Evolutionary conservation across 441 rosid genomes (phyloP), one percentile per base, ranked within the genome.

Genomic region (Euphorbia celastroides): DNA sequence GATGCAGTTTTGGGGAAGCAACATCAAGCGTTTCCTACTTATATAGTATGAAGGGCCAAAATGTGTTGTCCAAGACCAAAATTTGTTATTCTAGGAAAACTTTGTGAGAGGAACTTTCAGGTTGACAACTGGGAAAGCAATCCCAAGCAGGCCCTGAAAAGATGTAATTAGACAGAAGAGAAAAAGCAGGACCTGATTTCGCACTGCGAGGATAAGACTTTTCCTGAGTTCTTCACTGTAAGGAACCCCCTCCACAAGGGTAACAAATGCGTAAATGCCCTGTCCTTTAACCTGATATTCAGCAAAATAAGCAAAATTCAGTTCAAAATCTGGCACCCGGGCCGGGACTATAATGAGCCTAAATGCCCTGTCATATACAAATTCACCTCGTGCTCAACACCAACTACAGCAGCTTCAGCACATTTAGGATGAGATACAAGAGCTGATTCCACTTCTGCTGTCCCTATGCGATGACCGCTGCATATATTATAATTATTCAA

Each of bases 361-460:
- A n/a, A n/a, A n/a, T n/a, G n/a, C n/a, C n/a, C 41, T 14, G 12
- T 52, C 16, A 36, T 23, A 52, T 67, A 54, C 44, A 72, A 60
- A 20, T 2, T 16, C 87, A 93, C 97, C 99, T 91, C 97, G 23
- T 94, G 99, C 77, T 94, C 97, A 64, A 91, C 64, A 63, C 92
- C 91, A 71, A 94, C 97, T 57, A 94, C 99, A 67, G 97, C 99
- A 76, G 97, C 99, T 76, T 94, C 99, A 34, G 94, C 89, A 69
- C 97, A 94, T 48, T 89, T 84, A 20, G 94, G 91, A 81, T 94
- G 97, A 17, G 93, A 94, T 66, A 88, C 99, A 60, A 94, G 84
- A 66, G 99, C 97, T 78, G 99, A 94, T 82, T 94, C 99, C 46
- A 94, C 97, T 82, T 94, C 99, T 32, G 96, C 97, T 57, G 99